Evolutionary conservation across 805 yeast genomes (phyloP).

Genomic region (Middelhovenomyces tepae): DNA sequence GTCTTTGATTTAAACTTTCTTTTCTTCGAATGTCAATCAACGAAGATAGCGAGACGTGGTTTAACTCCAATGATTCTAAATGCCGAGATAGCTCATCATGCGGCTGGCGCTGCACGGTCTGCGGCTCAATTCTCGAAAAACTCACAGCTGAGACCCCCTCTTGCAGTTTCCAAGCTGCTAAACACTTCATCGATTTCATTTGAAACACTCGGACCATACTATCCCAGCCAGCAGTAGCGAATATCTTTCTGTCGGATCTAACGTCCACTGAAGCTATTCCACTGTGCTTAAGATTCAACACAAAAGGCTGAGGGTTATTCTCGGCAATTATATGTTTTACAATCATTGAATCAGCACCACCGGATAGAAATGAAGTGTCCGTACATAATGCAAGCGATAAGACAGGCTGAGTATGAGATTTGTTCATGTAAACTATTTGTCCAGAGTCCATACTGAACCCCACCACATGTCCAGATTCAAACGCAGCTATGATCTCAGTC

Average conservation of each 20-base stretch:
- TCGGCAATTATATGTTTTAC: constrained; percentile 21
- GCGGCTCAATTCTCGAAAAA: constrained; percentile 11
- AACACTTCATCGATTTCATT: constrained; percentile 22
- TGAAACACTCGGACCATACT: constrained; percentile 28
- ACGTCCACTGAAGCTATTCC: constrained; percentile 23
- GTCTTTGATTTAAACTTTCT: constrained; percentile 6
- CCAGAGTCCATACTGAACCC: constrained; percentile 21
- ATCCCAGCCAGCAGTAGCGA: constrained; percentile 34
- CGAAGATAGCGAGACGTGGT: constrained; percentile 1
- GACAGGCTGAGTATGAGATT: constrained; percentile 27
- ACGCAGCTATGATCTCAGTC: constrained; percentile 41
- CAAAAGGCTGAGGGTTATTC: neutral
- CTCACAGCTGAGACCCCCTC: constrained; percentile 22
- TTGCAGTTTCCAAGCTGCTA: constrained; percentile 23
- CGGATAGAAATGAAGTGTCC: constrained; percentile 20
- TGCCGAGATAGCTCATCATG: too few species aligned
- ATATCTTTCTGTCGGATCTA: constrained; percentile 17
- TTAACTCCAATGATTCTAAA: too few species aligned
- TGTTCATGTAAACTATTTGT: constrained; percentile 1
- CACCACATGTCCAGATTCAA: constrained; percentile 61
- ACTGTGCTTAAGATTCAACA: constrained; percentile 19
- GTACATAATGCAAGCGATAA: constrained; percentile 19
- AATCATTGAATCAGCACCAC: constrained; percentile 27
- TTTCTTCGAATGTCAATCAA: constrained; percentile 3
- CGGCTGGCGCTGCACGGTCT: too few species aligned